phyloP scores from a whole-genome alignment of 768 basidiomycete species.

The Hygrocybe coccinea region DNA sequence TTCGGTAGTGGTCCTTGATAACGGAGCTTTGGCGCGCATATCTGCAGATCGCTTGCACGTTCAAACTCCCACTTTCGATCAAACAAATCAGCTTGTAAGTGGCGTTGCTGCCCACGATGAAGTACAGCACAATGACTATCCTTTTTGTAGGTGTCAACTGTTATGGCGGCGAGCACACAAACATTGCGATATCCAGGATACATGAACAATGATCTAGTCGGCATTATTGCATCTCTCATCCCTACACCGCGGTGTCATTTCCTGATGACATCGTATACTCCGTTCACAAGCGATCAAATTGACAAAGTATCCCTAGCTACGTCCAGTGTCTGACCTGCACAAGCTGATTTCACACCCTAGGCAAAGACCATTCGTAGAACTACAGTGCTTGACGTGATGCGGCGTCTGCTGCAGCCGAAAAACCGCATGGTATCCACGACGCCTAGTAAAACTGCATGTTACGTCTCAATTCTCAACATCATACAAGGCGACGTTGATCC shows the following conservation, averaged over 20 bases:
- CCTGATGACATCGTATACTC: slow-evolving; percentile 98
- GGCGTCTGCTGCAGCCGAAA: slow-evolving; percentile 93
- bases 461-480: slow-evolving; percentile 96
- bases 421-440: slow-evolving; percentile 96
- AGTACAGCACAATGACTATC: not conserved
- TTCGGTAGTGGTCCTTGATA: slow-evolving; percentile 95
- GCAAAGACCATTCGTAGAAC: slow-evolving; percentile 94
- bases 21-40: slow-evolving; percentile 88
- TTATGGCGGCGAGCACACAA: slow-evolving; percentile 96
- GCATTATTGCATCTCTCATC: slow-evolving; percentile 93
- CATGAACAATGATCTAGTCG: slow-evolving; percentile 99
- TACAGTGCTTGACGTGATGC: slow-evolving; percentile 98
- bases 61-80: slow-evolving; percentile 83
- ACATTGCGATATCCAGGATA: slow-evolving; percentile 96
- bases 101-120: not conserved
- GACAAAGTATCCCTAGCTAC: slow-evolving; percentile 61
- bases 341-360: slow-evolving; percentile 36
- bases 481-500: slow-evolving; percentile 99
- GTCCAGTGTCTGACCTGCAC: not conserved
- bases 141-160: slow-evolving; percentile 75
- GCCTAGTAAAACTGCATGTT: slow-evolving; percentile 89
- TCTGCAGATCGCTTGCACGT: slow-evolving; percentile 88
- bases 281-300: slow-evolving; percentile 94
- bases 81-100: slow-evolving; percentile 84
- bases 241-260: slow-evolving; percentile 97